These are phyloP conservation scores for Aspergillus fischeri DNA, from an alignment of 2,329 filamentous ascomycete species.

Conservation along the genomic window DNA sequence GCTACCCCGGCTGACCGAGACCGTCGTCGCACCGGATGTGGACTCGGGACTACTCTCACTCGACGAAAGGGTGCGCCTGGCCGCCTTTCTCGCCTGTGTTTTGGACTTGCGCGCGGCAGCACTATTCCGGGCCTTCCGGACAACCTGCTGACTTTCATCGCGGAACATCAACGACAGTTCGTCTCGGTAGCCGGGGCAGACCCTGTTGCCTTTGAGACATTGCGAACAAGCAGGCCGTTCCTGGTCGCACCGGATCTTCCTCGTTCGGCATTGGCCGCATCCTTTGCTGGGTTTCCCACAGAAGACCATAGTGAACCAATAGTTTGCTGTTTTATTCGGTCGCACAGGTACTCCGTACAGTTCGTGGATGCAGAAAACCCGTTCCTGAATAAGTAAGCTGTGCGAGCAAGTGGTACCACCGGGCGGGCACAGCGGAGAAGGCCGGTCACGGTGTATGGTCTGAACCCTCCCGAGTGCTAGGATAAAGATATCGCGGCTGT, in stretches of 20 bases:
- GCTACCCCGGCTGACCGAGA: constrained; percentile 2
- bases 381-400: not conserved
- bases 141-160: constrained; percentile 61
- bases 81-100: constrained; percentile 4
- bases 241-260: constrained; percentile 55
- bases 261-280: constrained; percentile 40
- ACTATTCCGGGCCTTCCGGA: constrained; percentile 52
- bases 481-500: not conserved
- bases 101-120: constrained; percentile 23
- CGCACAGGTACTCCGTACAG: not conserved
- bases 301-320: constrained; percentile 36
- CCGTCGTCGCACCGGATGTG: not conserved
- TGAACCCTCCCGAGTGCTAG: not conserved
- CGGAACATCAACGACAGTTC: constrained; percentile 63
- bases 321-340: not conserved
- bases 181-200: constrained; percentile 62
- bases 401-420: not conserved
- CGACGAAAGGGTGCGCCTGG: not conserved
- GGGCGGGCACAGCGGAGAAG: not conserved
- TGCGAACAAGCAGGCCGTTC: constrained; percentile 58
- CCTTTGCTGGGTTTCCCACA: constrained; percentile 44
- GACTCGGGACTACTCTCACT: not conserved
- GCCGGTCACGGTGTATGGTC: not conserved
- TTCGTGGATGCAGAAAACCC: not conserved
- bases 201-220: constrained; percentile 57